Conservation (phyloP, 1,284 basidiomycete genomes). For the Cutaneotrichosporon spelunceum region DNA sequence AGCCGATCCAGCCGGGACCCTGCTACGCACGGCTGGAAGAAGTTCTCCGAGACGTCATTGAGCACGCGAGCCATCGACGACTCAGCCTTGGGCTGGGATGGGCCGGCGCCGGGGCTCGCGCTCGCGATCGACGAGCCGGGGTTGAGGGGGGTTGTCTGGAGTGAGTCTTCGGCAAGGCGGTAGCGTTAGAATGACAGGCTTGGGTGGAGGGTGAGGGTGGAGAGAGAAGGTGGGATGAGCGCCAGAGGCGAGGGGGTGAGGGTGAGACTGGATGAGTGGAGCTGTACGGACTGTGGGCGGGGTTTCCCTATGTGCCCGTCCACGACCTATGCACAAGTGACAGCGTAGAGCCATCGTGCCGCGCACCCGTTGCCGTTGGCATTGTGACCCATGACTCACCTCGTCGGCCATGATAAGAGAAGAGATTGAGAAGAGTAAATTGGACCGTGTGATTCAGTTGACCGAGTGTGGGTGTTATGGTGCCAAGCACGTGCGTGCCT, state of each 20-base stretch:
- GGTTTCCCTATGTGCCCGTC: no score
- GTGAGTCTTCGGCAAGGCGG: no score
- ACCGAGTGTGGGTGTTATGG: background rate
- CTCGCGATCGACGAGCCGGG: background rate
- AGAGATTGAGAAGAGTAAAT: background rate
- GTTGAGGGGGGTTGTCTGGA: conserved; percentile 19
- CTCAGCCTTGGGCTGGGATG: conserved; percentile 10
- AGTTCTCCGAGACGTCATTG: conserved; percentile 38
- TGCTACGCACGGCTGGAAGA: conserved; percentile 46
- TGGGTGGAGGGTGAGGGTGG: no score
- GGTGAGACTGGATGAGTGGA: no score
- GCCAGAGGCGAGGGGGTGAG: background rate
- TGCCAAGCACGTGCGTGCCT: conserved; percentile 6
- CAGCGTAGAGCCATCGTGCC: background rate
- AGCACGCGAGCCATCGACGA: conserved; percentile 21
- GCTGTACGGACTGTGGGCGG: no score
- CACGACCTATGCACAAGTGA: no score
- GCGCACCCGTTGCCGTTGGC: background rate
- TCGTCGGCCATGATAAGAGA: conserved; percentile 6
- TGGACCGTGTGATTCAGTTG: background rate
- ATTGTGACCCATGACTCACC: conserved; percentile 2
- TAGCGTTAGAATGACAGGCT: no score
- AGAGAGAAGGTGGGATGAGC: background rate
- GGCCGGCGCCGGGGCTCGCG: background rate
- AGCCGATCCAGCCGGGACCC: no score